Conservation (phyloP, 2,329 filamentous ascomycete genomes). For the Hypoxylon sp. region DNA sequence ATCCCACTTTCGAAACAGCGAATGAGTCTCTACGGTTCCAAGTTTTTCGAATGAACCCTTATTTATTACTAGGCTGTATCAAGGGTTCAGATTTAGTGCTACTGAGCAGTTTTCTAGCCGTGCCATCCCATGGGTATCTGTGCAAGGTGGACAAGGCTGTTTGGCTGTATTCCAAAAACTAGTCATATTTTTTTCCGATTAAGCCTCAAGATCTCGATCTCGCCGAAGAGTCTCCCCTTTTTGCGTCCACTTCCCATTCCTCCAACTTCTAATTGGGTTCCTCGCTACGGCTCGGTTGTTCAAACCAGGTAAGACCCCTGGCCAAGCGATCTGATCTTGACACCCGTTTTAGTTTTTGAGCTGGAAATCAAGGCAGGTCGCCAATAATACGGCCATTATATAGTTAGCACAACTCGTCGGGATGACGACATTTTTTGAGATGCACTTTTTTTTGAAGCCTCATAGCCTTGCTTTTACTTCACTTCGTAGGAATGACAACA, state of each 20-base stretch:
- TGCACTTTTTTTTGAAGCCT: constrained; percentile 21
- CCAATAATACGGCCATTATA: constrained; percentile 29
- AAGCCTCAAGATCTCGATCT: constrained; percentile 48
- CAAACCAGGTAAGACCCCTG: constrained; percentile 25
- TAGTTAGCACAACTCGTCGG: constrained; percentile 28
- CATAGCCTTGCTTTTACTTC: constrained; percentile 27
- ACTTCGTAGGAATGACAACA: not conserved
- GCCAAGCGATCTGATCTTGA: constrained; percentile 18
- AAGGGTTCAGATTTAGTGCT: constrained; percentile 6
- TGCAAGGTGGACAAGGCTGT: constrained; percentile 3
- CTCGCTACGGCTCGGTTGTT: constrained; percentile 5
- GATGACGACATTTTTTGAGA: constrained; percentile 38
- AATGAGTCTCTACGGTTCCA: constrained; percentile 22
- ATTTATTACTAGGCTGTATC: constrained; percentile 12
- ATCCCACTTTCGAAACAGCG: constrained; percentile 11
- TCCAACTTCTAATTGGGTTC: constrained; percentile 22
- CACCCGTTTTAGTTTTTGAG: constrained; percentile 2
- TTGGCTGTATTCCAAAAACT: not conserved
- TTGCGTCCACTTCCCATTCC: constrained; percentile 13
- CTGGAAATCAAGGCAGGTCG: constrained; percentile 39
- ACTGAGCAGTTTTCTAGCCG: constrained; percentile 8
- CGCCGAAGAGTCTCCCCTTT: constrained; percentile 26
- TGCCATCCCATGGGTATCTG: not conserved
- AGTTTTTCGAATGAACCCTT: constrained; percentile 12
- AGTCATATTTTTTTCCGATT: constrained; percentile 42